Percentiles rank a stretch among this genome's conserved stretches.
Evolutionary conservation across 108 stramenopile species (phyloP).

Genomic region (Schizochytrium sp.): DNA sequence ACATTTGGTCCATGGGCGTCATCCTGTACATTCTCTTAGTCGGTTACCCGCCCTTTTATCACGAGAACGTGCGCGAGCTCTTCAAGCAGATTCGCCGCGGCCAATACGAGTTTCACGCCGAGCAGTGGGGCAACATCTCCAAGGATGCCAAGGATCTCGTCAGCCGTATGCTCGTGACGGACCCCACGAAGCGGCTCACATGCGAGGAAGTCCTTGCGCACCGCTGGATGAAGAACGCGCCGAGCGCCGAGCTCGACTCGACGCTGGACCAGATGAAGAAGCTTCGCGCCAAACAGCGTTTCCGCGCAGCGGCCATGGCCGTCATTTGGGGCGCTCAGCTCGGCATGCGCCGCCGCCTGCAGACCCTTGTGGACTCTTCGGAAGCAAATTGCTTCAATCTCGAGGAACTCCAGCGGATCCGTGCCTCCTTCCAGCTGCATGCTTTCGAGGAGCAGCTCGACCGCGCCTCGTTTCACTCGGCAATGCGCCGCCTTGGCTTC

Average conservation of each 20-base stretch:
- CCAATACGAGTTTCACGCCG: slow-evolving; percentile 30
- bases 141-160: slow-evolving; percentile 46
- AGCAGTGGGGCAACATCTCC: slow-evolving; percentile 33
- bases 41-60: slow-evolving; percentile 31
- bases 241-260: not conserved
- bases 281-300: not conserved
- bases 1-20: slow-evolving; percentile 30
- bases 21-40: slow-evolving; percentile 32
- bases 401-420: slow-evolving; percentile 5
- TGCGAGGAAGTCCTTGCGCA: slow-evolving; percentile 37
- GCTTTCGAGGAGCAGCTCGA: not conserved
- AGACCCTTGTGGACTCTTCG: not conserved
- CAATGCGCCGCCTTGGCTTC: not conserved
- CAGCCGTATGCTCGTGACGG: slow-evolving; percentile 35
- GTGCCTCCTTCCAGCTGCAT: slow-evolving; percentile 6
- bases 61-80: slow-evolving; percentile 21
- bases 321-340: slow-evolving; percentile 10
- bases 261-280: slow-evolving; percentile 13
- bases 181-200: slow-evolving; percentile 33
- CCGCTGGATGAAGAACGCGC: slow-evolving; percentile 10
- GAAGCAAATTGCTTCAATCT: slow-evolving; percentile 3
- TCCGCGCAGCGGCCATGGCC: slow-evolving; percentile 6
- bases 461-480: not conserved
- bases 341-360: not conserved
- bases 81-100: slow-evolving; percentile 33